Evolutionary conservation across 495 filamentous ascomycete genomes (phyloP).

Genomic region (Schizothecium vesticola): DNA sequence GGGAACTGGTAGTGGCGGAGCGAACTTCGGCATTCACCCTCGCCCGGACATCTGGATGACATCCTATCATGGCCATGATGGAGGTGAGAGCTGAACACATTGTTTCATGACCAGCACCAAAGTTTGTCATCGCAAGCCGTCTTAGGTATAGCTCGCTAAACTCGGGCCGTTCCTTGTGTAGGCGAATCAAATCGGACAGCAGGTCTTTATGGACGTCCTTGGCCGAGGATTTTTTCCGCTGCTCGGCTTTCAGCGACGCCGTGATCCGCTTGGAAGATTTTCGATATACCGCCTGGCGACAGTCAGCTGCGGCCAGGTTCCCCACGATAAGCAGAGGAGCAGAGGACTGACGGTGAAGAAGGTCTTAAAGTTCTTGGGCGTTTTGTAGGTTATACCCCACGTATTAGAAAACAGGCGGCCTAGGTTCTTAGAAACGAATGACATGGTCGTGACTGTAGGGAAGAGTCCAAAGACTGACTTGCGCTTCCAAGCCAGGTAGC

Average conservation of each 20-base stretch:
- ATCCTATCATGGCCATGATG: slow-evolving; percentile 32
- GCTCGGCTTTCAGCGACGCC: slow-evolving; percentile 9
- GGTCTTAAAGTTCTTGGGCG: slow-evolving; percentile 28
- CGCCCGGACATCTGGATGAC: slow-evolving; percentile 13
- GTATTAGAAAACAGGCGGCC: slow-evolving; percentile 20
- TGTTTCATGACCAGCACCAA: slow-evolving; percentile 44
- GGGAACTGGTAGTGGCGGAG: neutral
- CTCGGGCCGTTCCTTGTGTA: slow-evolving; percentile 29
- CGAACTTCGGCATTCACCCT: slow-evolving; percentile 24
- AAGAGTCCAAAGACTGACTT: slow-evolving; percentile 37
- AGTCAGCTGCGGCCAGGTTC: neutral
- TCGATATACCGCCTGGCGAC: slow-evolving; percentile 24
- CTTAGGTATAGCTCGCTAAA: slow-evolving; percentile 37
- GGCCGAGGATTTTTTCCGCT: neutral
- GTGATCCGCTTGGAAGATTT: slow-evolving; percentile 24
- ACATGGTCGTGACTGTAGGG: slow-evolving; percentile 16
- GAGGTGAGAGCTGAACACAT: slow-evolving; percentile 43
- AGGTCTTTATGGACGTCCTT: slow-evolving; percentile 22
- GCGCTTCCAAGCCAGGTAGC: slow-evolving; percentile 32
- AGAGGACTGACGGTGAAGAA: slow-evolving; percentile 30
- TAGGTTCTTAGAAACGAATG: slow-evolving; percentile 13
- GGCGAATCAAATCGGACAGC: slow-evolving; percentile 32
- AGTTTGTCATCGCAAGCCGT: slow-evolving; percentile 44
- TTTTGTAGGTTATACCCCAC: slow-evolving; percentile 28
- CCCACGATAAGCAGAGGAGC: no score